phyloP scores from a whole-genome alignment of 2,329 filamentous ascomycete species.

The Ophiocordyceps robertsii region DNA sequence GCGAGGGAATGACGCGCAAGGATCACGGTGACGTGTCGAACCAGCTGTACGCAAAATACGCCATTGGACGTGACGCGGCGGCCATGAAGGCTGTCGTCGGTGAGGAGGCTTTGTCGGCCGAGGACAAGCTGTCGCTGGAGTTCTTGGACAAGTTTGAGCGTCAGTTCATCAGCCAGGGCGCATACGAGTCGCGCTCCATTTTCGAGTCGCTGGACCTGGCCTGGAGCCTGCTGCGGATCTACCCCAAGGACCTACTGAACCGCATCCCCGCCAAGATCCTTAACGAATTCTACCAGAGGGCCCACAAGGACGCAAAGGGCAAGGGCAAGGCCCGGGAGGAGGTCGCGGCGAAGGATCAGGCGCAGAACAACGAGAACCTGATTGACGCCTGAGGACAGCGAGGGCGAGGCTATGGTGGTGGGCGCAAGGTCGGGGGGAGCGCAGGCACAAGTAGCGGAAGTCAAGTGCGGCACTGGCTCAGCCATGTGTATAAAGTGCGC shows the following conservation, averaged over 20 bases:
- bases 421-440: no score
- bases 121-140: constrained; percentile 95
- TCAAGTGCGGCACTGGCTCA: no score
- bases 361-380: constrained; percentile 41
- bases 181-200: constrained; percentile 85
- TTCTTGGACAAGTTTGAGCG: constrained; percentile 98
- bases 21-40: constrained; percentile 98
- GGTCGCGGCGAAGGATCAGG: constrained; percentile 22
- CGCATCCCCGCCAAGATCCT: constrained; percentile 76
- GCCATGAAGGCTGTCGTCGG: constrained; percentile 99
- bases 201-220: constrained; percentile 91
- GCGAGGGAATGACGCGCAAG: constrained; percentile 89
- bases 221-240: constrained; percentile 93
- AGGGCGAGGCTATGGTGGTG: neutral
- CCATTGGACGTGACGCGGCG: constrained; percentile 94
- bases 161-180: constrained; percentile 81
- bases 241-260: constrained; percentile 95
- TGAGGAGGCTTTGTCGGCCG: constrained; percentile 87
- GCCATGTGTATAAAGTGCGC: no score
- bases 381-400: constrained; percentile 37
- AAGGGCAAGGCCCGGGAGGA: constrained; percentile 44
- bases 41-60: constrained; percentile 98
- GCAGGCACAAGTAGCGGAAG: no score
- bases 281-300: constrained; percentile 70
- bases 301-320: constrained; percentile 46